Evolutionary conservation across 2,329 filamentous ascomycete genomes (phyloP).

Genomic region (Teratosphaeriaceae sp.): DNA sequence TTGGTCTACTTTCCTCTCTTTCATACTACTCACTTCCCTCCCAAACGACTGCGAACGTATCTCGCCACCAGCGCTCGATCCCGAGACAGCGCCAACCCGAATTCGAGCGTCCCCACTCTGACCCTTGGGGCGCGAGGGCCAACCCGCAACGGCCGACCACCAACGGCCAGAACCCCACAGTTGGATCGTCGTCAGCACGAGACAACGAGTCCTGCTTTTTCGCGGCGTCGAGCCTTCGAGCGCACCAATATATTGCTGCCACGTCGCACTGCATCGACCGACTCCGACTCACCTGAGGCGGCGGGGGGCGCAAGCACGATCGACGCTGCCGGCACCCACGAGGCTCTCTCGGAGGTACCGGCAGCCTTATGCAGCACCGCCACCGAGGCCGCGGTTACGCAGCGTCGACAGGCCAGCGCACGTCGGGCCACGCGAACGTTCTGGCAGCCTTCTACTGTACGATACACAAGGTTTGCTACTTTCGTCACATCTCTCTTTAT

Average conservation of each 20-base stretch:
- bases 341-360: conserved; percentile 4
- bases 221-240: background rate
- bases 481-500: background rate
- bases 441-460: conserved; percentile 4
- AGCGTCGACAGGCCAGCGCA: conserved; percentile 3
- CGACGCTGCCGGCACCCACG: conserved; percentile 5
- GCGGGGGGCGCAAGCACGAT: conserved; percentile 2
- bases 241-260: background rate
- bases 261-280: conserved; percentile 3
- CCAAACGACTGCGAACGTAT: too few species aligned
- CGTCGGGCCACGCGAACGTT: conserved; percentile 3
- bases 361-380: conserved; percentile 10
- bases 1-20: too few species aligned
- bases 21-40: too few species aligned
- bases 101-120: too few species aligned
- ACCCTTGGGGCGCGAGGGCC: too few species aligned
- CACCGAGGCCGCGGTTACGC: conserved; percentile 6
- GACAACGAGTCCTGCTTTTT: background rate
- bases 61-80: too few species aligned
- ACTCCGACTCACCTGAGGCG: background rate
- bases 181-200: background rate
- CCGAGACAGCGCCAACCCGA: too few species aligned
- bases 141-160: too few species aligned
- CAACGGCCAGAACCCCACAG: conserved; percentile 3
- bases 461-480: conserved; percentile 6